Percentiles rank a stretch among this genome's conserved stretches.
These are phyloP conservation scores for Phanerochaete sordida DNA, from an alignment of 768 basidiomycete species.

Conservation along the genomic window DNA sequence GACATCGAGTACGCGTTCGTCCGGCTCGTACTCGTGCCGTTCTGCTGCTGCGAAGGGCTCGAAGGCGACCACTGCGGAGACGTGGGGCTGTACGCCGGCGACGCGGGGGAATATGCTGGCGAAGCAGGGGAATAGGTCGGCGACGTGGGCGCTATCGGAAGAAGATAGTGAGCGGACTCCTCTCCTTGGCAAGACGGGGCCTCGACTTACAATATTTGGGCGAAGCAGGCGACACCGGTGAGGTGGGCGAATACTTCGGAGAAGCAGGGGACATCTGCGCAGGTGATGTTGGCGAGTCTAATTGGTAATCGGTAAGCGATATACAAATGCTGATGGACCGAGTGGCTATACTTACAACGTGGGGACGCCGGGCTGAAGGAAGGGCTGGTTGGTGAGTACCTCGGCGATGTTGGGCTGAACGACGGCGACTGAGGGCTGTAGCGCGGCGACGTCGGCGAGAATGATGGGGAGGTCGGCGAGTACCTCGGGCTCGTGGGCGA, in stretches of 20 bases:
- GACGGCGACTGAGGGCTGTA: constrained; percentile 90
- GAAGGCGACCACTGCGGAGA: constrained; percentile 83
- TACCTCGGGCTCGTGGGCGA: constrained; percentile 75
- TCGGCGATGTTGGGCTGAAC: constrained; percentile 88
- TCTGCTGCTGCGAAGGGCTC: constrained; percentile 62
- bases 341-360: constrained; percentile 51
- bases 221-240: constrained; percentile 89
- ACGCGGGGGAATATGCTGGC: constrained; percentile 81
- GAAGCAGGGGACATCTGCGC: constrained; percentile 85
- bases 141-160: constrained; percentile 73
- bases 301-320: constrained; percentile 11
- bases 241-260: constrained; percentile 91
- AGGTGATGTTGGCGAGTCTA: constrained; percentile 80
- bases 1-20: constrained; percentile 43
- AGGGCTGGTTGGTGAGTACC: constrained; percentile 86
- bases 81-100: constrained; percentile 83
- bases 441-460: constrained; percentile 85
- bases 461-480: constrained; percentile 86
- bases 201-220: constrained; percentile 81
- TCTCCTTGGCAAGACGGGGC: constrained; percentile 10
- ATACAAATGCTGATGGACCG: constrained; percentile 10
- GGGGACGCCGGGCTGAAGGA: constrained; percentile 95
- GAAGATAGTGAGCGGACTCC: neutral
- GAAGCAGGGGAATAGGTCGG: constrained; percentile 87
- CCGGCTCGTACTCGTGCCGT: constrained; percentile 28